Percentiles rank a stretch among this genome's conserved stretches.
These are phyloP conservation scores for Sporothrix protearum DNA, from an alignment of 2,329 filamentous ascomycete species.

Conservation along the genomic window DNA sequence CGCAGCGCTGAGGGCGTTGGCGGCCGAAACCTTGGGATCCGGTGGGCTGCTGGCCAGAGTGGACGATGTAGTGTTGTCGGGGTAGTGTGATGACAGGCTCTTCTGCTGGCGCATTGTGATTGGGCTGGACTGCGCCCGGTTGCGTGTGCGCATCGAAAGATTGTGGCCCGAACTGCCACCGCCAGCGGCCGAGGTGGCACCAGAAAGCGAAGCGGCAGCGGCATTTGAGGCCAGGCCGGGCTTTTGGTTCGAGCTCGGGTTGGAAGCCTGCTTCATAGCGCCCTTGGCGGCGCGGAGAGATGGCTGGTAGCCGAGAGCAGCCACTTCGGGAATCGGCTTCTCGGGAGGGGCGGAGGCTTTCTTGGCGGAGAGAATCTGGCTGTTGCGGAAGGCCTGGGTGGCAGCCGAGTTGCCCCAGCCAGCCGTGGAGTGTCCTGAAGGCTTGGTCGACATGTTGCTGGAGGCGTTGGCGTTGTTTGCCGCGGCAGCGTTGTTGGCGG, in stretches of 20 bases:
- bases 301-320: constrained; percentile 52
- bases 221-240: constrained; percentile 3
- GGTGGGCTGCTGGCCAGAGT: constrained; percentile 27
- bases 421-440: constrained; percentile 27
- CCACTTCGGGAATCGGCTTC: constrained; percentile 19
- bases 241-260: neutral
- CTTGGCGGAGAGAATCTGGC: constrained; percentile 26
- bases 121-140: constrained; percentile 60
- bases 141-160: constrained; percentile 35
- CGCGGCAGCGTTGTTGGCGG: constrained; percentile 40
- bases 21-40: constrained; percentile 36
- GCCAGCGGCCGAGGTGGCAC: neutral
- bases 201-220: constrained; percentile 5
- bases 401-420: constrained; percentile 65
- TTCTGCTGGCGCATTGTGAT: constrained; percentile 34
- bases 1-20: constrained; percentile 59
- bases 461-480: neutral
- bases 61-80: constrained; percentile 2
- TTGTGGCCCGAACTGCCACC: neutral
- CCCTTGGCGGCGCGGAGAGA: constrained; percentile 73
- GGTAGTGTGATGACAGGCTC: constrained; percentile 32
- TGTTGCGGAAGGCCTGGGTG: constrained; percentile 45
- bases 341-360: constrained; percentile 20
- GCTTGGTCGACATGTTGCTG: constrained; percentile 57
- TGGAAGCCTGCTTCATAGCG: constrained; percentile 56